These are phyloP conservation scores for Pythium aphanidermatum DNA, from an alignment of 352 stramenopile species.

Conservation along the genomic window DNA sequence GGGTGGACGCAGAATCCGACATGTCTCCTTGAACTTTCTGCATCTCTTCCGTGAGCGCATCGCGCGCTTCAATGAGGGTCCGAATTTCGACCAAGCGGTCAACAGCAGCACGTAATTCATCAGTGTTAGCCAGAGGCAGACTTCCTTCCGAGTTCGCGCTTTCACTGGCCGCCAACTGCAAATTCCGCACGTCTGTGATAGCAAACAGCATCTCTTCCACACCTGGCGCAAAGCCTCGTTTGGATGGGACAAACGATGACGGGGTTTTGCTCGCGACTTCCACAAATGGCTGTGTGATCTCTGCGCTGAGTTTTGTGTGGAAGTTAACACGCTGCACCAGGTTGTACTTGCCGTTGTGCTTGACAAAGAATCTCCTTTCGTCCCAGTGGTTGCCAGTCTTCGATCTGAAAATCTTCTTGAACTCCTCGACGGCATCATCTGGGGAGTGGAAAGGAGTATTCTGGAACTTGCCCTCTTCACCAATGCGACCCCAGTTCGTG, in stretches of 20 bases:
- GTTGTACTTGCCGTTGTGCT: conserved; percentile 70
- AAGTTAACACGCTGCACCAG: conserved; percentile 56
- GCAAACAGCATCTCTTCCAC: conserved; percentile 49
- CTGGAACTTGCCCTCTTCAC: conserved; percentile 69
- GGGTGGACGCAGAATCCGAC: conserved; percentile 30
- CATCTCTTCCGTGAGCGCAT: conserved; percentile 44
- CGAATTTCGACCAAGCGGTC: conserved; percentile 45
- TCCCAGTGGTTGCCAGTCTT: conserved; percentile 75
- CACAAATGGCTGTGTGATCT: conserved; percentile 50
- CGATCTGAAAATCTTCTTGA: conserved; percentile 77
- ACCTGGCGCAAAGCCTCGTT: conserved; percentile 25
- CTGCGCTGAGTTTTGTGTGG: conserved; percentile 43
- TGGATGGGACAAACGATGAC: conserved; percentile 28
- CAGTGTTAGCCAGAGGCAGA: conserved; percentile 55
- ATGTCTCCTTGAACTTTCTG: conserved; percentile 37
- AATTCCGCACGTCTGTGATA: conserved; percentile 66
- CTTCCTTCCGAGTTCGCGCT: conserved; percentile 42
- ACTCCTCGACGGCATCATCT: conserved; percentile 51
- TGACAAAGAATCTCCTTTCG: conserved; percentile 37
- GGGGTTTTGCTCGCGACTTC: conserved; percentile 25
- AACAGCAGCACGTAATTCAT: conserved; percentile 42
- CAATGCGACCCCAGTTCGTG: conserved; percentile 77
- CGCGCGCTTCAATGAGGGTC: conserved; percentile 38
- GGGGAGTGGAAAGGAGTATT: conserved; percentile 62
- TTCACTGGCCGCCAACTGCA: conserved; percentile 54